Conservation (phyloP, 345 rosid genomes). For the Ceriops tagal region DNA sequence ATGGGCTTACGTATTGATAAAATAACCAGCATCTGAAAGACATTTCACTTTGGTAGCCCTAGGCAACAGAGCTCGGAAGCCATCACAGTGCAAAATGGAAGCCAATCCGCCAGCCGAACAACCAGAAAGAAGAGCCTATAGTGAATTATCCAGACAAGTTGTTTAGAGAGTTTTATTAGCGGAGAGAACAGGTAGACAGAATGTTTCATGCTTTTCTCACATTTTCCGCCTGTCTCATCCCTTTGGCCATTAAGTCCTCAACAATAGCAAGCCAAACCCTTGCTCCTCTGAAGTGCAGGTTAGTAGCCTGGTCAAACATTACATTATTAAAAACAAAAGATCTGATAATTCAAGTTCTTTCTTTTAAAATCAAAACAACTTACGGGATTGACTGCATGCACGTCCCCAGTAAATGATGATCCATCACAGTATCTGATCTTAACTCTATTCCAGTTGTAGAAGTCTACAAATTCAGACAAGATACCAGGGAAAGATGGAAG, state of each 20-base stretch:
- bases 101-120: slow-evolving; percentile 98
- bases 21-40: slow-evolving; percentile 93
- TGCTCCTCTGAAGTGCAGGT: slow-evolving; percentile 95
- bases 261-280: slow-evolving; percentile 75
- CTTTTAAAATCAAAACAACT: slow-evolving; percentile 23
- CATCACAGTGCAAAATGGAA: slow-evolving; percentile 83
- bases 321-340: slow-evolving; percentile 31
- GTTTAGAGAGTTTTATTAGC: background rate
- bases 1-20: slow-evolving; percentile 72
- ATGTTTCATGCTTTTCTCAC: slow-evolving; percentile 27
- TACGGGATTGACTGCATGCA: slow-evolving; percentile 63
- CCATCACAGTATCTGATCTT: slow-evolving; percentile 94
- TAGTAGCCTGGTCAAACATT: slow-evolving; percentile 69
- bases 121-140: slow-evolving; percentile 87
- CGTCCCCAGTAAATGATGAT: slow-evolving; percentile 87
- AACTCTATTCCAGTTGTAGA: slow-evolving; percentile 85
- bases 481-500: background rate
- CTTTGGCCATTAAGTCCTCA: slow-evolving; percentile 71
- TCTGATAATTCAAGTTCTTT: background rate
- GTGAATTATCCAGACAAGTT: slow-evolving; percentile 2
- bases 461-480: slow-evolving; percentile 40
- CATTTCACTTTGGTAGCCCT: slow-evolving; percentile 78
- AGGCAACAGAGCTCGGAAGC: slow-evolving; percentile 69
- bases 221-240: slow-evolving; percentile 78
- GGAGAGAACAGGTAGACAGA: background rate